Evolutionary conservation across 2,329 filamentous ascomycete genomes (phyloP).

Genomic region (Fonsecaea pugnacius): DNA sequence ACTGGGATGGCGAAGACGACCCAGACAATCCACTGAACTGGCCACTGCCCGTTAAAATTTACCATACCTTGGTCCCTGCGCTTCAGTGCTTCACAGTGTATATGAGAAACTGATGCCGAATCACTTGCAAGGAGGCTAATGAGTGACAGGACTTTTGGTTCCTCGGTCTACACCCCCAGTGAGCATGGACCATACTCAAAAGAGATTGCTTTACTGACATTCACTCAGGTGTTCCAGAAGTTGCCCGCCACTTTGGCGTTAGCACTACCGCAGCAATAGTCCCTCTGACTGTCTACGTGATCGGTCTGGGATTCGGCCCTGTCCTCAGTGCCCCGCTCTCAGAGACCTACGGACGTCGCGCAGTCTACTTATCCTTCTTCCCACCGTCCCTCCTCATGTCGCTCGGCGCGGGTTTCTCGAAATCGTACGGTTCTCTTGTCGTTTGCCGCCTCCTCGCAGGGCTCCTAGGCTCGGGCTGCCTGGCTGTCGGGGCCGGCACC

Average conservation of each 20-base stretch:
- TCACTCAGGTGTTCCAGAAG: constrained; percentile 53
- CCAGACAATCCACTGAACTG: constrained; percentile 66
- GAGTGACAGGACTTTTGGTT: constrained; percentile 39
- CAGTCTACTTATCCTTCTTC: constrained; percentile 72
- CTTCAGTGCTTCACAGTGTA: constrained; percentile 36
- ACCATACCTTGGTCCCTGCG: constrained; percentile 31
- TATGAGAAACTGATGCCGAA: neutral
- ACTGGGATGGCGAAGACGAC: constrained; percentile 64
- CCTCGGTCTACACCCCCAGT: constrained; percentile 43
- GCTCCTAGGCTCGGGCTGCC: constrained; percentile 69
- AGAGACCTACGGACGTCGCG: constrained; percentile 69
- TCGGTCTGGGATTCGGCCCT: constrained; percentile 73
- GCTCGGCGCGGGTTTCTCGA: constrained; percentile 51
- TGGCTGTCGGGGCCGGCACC: constrained; percentile 71
- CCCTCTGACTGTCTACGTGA: constrained; percentile 71
- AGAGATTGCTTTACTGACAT: neutral
- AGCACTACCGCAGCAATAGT: constrained; percentile 51
- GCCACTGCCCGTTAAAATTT: constrained; percentile 52
- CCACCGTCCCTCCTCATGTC: constrained; percentile 63
- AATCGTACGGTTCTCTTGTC: constrained; percentile 71
- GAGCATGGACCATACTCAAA: neutral
- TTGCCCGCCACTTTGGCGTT: constrained; percentile 52
- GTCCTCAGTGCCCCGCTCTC: constrained; percentile 74
- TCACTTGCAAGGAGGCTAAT: constrained; percentile 16
- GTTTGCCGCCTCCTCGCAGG: constrained; percentile 78